Base-by-base conservation (phyloP, 2,329 filamentous ascomycete genomes). In the Ilyonectria robusta region DNA sequence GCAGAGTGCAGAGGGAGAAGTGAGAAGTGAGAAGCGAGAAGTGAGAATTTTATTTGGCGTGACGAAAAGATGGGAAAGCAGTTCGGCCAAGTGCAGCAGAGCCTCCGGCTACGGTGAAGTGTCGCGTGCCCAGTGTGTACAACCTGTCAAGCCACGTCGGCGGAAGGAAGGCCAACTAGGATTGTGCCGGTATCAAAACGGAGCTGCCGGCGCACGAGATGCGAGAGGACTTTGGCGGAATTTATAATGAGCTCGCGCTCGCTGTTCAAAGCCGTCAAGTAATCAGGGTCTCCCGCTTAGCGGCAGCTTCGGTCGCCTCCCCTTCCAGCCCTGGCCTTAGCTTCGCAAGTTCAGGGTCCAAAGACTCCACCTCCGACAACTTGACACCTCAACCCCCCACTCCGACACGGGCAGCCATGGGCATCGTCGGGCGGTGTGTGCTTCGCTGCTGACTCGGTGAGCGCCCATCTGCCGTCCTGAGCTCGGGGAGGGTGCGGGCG, bases 361-460 rank as follows among this genome's bases (percentile, higher is more conserved):
- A n/a, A 37, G 57, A 44, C 63, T 62, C 63, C 63, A 66, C 63
- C 63, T 35, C 37, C 58, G 35, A 17, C 50, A 53, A 44, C 62
- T 53, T 58, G 56, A 58, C 63, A 53, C 58, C 31, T 55, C 55
- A 59, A 47, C 29, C 50, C 62, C 50, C 62, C 55, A 59, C 55
- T 19, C 56, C 13, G 19, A 40, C 19, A 10, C 29, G 31, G 46
- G 17, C 26, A 44, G 2, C 23, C 29, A 63, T 47, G 46, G 54
- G 54, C 46, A 56, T 57, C 40, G 23, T 60, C 50, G 62, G 56
- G 62, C 62, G 62, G 62, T 65, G 62, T 59, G 55, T 37, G 48
- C 23, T 44, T 56, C 13, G 26, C 42, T 51, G 31, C 48, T 42
- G 26, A 51, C 35, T 66, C 58, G 58, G 51, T 50, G 53, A 56